Percentiles rank a stretch among this genome's conserved stretches.
Evolutionary conservation across 208 protist genomes (phyloP).

Genomic region (Wallacemonas sp.): DNA sequence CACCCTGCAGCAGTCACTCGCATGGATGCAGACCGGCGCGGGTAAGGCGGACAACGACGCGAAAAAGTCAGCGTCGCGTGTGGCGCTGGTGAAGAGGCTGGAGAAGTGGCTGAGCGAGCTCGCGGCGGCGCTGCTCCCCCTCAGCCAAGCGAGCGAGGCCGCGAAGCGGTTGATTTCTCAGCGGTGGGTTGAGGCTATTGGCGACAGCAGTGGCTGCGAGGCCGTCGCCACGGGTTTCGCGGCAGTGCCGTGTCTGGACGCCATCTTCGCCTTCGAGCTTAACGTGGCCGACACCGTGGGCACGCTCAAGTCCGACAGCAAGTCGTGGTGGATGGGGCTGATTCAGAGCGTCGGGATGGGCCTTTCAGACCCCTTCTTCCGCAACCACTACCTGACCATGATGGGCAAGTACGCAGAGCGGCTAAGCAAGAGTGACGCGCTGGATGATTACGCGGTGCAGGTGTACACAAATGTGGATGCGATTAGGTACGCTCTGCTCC

Average conservation of each 20-base stretch:
- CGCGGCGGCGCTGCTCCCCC: conserved; percentile 14
- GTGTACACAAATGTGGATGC: conserved; percentile 66
- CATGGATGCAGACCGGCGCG: conserved; percentile 6
- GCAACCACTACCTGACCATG: conserved; percentile 49
- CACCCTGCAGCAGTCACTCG: conserved; percentile 26
- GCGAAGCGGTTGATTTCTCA: conserved; percentile 22
- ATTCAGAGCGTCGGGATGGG: conserved; percentile 32
- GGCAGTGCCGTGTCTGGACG: conserved; percentile 31
- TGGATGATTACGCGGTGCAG: conserved; percentile 47
- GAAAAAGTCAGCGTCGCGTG: not conserved
- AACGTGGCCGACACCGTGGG: not conserved
- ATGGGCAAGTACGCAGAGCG: conserved; percentile 60
- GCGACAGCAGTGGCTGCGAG: conserved; percentile 20
- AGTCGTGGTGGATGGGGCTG: conserved; percentile 17
- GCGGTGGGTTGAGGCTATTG: conserved; percentile 28
- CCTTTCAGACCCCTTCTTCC: conserved; percentile 50
- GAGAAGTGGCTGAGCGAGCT: conserved; percentile 20
- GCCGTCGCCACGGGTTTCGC: not conserved
- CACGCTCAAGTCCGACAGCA: not conserved
- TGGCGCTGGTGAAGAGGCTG: conserved; percentile 22
- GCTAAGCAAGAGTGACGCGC: conserved; percentile 15
- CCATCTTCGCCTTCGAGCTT: conserved; percentile 36
- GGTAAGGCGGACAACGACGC: not conserved
- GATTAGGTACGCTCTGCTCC: conserved; percentile 30
- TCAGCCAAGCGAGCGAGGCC: conserved; percentile 23